Conservation (phyloP, 139 green algal species). For the Zygnema cylindricum region DNA sequence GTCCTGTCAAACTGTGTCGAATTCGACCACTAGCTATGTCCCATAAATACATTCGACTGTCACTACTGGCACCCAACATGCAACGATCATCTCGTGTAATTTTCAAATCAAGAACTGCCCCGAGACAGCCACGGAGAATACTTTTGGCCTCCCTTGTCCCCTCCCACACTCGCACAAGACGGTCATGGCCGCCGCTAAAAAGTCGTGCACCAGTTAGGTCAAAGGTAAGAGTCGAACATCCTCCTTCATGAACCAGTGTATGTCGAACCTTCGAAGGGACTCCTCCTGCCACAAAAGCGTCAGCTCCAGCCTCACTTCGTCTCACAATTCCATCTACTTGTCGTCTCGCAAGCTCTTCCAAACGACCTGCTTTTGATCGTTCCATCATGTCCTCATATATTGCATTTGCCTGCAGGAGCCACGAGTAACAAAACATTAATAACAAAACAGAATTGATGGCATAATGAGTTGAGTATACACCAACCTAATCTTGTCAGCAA, state of each 20-base stretch:
- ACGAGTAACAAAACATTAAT: no score
- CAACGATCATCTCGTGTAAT: neutral
- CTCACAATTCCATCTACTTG: constrained; percentile 54
- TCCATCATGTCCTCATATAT: constrained; percentile 61
- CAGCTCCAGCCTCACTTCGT: constrained; percentile 14
- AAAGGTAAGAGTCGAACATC: constrained; percentile 43
- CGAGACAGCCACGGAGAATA: constrained; percentile 49
- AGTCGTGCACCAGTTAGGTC: neutral
- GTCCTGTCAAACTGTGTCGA: constrained; percentile 54
- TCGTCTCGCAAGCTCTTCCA: constrained; percentile 38
- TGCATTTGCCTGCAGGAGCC: constrained; percentile 31
- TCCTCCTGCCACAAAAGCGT: neutral
- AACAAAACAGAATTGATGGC: no score
- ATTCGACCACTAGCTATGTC: constrained; percentile 44
- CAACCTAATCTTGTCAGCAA: no score
- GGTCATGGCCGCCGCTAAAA: constrained; percentile 36
- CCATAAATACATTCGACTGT: constrained; percentile 59
- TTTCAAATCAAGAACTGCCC: constrained; percentile 43
- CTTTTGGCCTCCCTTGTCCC: neutral
- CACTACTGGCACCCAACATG: constrained; percentile 41
- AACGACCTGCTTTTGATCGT: constrained; percentile 11
- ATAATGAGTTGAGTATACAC: no score
- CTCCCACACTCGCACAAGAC: constrained; percentile 45
- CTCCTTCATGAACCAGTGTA: constrained; percentile 39
- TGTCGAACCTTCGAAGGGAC: neutral